phyloP scores from a whole-genome alignment of 768 basidiomycete genomes.

The Tephrocybe sp. region DNA sequence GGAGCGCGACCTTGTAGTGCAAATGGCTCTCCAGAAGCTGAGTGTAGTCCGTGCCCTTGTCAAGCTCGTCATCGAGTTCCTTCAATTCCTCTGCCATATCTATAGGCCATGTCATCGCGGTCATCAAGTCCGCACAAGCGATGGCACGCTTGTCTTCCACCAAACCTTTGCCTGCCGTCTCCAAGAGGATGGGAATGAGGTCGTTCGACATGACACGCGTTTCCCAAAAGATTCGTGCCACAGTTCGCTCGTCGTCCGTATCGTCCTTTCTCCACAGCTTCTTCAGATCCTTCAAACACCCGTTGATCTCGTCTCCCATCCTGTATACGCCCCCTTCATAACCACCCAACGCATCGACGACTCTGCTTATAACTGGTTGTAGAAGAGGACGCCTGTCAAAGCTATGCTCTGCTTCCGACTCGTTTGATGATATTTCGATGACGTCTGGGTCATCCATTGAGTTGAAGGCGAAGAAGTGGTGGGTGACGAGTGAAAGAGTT shows the following conservation, averaged over 20 bases:
- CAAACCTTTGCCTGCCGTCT: slow-evolving; percentile 73
- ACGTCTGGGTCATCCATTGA: slow-evolving; percentile 26
- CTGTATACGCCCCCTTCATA: slow-evolving; percentile 65
- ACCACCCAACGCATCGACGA: slow-evolving; percentile 82
- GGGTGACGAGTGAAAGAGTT: neutral
- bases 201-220: slow-evolving; percentile 86
- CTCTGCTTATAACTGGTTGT: slow-evolving; percentile 66
- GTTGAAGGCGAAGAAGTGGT: neutral
- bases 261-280: slow-evolving; percentile 96
- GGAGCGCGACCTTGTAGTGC: slow-evolving; percentile 82
- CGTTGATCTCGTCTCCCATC: slow-evolving; percentile 78
- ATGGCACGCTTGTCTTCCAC: slow-evolving; percentile 85
- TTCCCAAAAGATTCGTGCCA: slow-evolving; percentile 90
- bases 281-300: slow-evolving; percentile 92
- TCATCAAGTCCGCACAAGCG: slow-evolving; percentile 84
- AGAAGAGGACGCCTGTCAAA: slow-evolving; percentile 54
- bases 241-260: slow-evolving; percentile 93
- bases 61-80: slow-evolving; percentile 83
- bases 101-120: slow-evolving; percentile 99
- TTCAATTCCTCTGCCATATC: slow-evolving; percentile 92
- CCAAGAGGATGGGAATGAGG: slow-evolving; percentile 80
- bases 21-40: slow-evolving; percentile 79
- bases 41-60: slow-evolving; percentile 86
- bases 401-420: slow-evolving; percentile 24
- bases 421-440: slow-evolving; percentile 36